Conservation (phyloP, 345 rosid genomes). For the Cardamine resedifolia region DNA sequence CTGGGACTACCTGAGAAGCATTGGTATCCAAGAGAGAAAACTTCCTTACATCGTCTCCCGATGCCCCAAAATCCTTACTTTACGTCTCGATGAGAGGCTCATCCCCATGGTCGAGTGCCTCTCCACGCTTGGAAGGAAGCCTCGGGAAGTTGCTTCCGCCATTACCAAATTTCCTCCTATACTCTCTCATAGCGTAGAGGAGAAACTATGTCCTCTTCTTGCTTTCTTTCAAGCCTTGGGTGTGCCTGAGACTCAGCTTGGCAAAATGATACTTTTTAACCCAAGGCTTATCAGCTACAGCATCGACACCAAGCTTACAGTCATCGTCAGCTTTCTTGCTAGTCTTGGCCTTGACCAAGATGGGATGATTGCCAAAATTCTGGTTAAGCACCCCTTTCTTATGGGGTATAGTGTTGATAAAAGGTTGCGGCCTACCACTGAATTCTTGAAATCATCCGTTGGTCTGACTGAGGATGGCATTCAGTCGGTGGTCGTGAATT, state of each 20-base stretch:
- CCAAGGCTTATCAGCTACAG: conserved; percentile 81
- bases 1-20: conserved; percentile 60
- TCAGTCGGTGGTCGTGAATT: conserved; percentile 52
- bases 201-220: conserved; percentile 80
- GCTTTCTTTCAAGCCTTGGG: conserved; percentile 80
- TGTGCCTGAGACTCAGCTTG: conserved; percentile 69
- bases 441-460: conserved; percentile 53
- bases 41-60: conserved; percentile 59
- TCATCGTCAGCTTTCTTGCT: conserved; percentile 57
- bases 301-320: conserved; percentile 62
- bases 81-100: conserved; percentile 61
- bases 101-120: conserved; percentile 73
- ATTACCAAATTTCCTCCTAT: conserved; percentile 68
- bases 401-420: conserved; percentile 71
- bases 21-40: conserved; percentile 71
- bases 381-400: conserved; percentile 64
- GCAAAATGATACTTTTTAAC: conserved; percentile 62
- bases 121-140: conserved; percentile 50
- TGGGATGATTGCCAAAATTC: conserved; percentile 64
- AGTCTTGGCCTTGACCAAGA: conserved; percentile 57
- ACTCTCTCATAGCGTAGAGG: conserved; percentile 74
- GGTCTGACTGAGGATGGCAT: conserved; percentile 54
- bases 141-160: conserved; percentile 62
- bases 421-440: conserved; percentile 57
- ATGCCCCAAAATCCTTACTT: conserved; percentile 73